Percentiles rank a stretch among this genome's conserved stretches.
These are phyloP conservation scores for Acmispon strigosus DNA, from an alignment of 306 rosid species.

Conservation along the genomic window DNA sequence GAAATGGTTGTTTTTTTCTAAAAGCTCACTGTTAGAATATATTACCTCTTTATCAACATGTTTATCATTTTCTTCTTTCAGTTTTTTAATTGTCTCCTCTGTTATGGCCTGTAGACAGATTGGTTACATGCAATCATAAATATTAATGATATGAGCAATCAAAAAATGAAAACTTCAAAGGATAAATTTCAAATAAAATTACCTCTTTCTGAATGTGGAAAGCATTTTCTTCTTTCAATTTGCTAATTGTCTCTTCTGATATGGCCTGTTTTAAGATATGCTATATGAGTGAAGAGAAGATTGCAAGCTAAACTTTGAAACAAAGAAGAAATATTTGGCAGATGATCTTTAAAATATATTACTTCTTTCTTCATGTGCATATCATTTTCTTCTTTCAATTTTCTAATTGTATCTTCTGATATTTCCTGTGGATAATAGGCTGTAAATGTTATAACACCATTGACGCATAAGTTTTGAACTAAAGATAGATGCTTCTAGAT, in stretches of 20 bases:
- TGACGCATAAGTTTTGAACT: not conserved
- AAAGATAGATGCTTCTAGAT: not conserved
- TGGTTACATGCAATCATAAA: not conserved
- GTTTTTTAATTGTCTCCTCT: conserved; percentile 31
- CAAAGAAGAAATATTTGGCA: not conserved
- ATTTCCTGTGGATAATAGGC: conserved; percentile 20
- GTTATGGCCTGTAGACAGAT: conserved; percentile 16
- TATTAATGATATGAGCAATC: not conserved
- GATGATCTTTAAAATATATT: conserved; percentile 7
- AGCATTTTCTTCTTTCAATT: conserved; percentile 38
- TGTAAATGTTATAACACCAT: not conserved
- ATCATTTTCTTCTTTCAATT: conserved; percentile 34
- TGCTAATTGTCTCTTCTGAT: conserved; percentile 35
- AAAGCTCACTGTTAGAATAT: not conserved
- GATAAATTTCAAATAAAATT: conserved; percentile 13
- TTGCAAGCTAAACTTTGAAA: not conserved
- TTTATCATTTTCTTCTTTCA: conserved; percentile 34
- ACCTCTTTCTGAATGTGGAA: conserved; percentile 43
- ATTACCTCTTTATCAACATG: conserved; percentile 43
- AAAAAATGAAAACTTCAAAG: not conserved
- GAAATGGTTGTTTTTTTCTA: not conserved
- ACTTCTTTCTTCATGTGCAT: conserved; percentile 38
- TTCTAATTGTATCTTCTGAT: conserved; percentile 32
- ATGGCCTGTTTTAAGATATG: conserved; percentile 16
- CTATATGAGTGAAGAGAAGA: not conserved